Percentiles rank a stretch among this genome's conserved stretches.
Conservation (phyloP, 805 yeast genomes). For the Zygosaccharomyces bisporus region DNA sequence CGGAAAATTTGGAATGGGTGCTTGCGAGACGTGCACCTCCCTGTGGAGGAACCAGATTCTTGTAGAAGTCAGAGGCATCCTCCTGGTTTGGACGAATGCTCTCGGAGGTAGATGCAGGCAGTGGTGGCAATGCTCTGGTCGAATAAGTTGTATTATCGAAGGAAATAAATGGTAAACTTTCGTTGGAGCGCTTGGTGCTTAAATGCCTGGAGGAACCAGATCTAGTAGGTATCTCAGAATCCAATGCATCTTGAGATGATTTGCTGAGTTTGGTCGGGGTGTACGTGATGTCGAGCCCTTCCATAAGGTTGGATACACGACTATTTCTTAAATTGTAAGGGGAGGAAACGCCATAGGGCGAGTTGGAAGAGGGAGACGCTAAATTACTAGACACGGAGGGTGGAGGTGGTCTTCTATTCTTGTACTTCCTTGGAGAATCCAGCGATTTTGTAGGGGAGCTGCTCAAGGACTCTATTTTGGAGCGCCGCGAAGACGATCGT, state of each 20-base stretch:
- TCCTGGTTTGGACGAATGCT: not conserved
- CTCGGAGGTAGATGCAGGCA: constrained; percentile 8
- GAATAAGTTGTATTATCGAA: constrained; percentile 7
- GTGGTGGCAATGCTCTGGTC: constrained; percentile 17
- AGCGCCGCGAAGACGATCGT: not conserved
- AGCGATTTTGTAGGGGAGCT: constrained; percentile 4
- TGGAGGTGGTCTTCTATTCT: constrained; percentile 26
- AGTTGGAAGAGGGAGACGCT: constrained; percentile 8
- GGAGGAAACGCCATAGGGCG: constrained; percentile 9
- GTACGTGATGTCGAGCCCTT: constrained; percentile 11
- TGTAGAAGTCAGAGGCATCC: constrained; percentile 10
- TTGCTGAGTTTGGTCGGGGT: constrained; percentile 9
- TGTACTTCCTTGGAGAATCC: constrained; percentile 4
- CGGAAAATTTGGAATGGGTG: constrained; percentile 28
- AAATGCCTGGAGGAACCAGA: not conserved
- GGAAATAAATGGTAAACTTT: constrained; percentile 11
- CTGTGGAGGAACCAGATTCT: constrained; percentile 21
- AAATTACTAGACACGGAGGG: constrained; percentile 17
- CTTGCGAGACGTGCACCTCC: constrained; percentile 23
- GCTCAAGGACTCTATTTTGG: constrained; percentile 1
- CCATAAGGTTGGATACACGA: constrained; percentile 21
- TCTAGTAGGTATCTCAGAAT: not conserved
- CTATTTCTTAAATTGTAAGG: not conserved
- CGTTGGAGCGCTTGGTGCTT: constrained; percentile 5
- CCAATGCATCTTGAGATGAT: constrained; percentile 22